Conservation (phyloP, 805 yeast species). For the Monosporozyma siamensis region DNA sequence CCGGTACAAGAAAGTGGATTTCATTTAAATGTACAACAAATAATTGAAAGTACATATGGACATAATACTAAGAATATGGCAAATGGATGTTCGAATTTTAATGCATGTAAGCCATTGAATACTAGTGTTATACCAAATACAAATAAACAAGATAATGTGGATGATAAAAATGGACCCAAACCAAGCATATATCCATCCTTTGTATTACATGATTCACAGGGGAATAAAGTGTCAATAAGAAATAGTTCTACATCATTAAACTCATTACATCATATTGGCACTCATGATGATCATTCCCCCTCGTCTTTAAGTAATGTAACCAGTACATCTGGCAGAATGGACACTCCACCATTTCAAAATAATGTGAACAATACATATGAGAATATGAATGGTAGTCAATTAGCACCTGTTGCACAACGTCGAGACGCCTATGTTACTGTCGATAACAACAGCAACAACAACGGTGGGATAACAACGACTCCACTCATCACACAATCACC, state of each 20-base stretch:
- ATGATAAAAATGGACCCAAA: neutral
- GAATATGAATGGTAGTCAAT: neutral
- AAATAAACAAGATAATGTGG: neutral
- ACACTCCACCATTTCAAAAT: too few species aligned
- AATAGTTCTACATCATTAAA: neutral
- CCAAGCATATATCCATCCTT: neutral
- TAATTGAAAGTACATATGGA: slow-evolving; percentile 10
- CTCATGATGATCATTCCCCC: neutral
- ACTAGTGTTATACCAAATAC: too few species aligned
- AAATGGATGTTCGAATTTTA: neutral
- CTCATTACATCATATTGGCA: neutral
- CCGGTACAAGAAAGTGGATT: slow-evolving; percentile 20
- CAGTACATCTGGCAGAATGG: too few species aligned
- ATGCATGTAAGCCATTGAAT: too few species aligned
- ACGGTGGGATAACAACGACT: too few species aligned
- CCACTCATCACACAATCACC: too few species aligned
- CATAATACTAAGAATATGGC: neutral
- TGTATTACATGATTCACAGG: neutral
- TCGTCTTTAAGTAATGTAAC: neutral
- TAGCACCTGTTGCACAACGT: too few species aligned
- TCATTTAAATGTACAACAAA: slow-evolving; percentile 17
- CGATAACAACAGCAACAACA: too few species aligned
- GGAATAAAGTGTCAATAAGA: neutral
- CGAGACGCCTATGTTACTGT: too few species aligned
- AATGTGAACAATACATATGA: neutral